Evolutionary conservation across 2,329 filamentous ascomycete species (phyloP), one percentile per base, ranked within the genome.

Genomic region (Diaporthe citrichinensis): DNA sequence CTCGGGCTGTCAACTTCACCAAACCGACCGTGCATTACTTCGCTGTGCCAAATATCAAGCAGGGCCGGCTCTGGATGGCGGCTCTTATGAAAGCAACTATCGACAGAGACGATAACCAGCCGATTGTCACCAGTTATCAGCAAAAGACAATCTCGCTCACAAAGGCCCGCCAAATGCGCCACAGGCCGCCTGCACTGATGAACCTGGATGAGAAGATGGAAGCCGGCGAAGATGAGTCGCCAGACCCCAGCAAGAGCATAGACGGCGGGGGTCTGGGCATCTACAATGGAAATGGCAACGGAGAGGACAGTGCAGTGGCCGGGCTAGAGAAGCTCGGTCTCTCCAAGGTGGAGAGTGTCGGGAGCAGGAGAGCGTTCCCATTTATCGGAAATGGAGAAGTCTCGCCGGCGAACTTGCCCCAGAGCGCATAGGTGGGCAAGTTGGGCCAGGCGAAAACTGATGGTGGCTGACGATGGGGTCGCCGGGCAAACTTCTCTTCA

Each of bases 41-140:
- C 84, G 97, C 97, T 7, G 95, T 98, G 31, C 96, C 97, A 71
- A 98, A 94, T 80, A 87, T 98, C 75, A 92, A 95, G 80, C 92
- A 97, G 81, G 97, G 97, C 23, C 92, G 97, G 17, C 87, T 97
- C 55, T 99, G 97, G 97, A 99, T 99, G 97, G 97, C 95, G 6
- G 97, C 97, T 8, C 87, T 99, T 71, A 98, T 99, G 95, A 99
- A 99, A 86, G 97, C 97, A 15, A 99, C 97, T 1, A 99, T 99
- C 80, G 96, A 98, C 82, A 93, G 96, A 76, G 97, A 99, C 79
- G 92, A 94, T 80, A 90, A 90, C 5, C 90, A 94, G 77, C 91
- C 93, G 14, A 93, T 98, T 76, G 95, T 95, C 28, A 97, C 94
- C 4, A 98, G 95, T 4, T 98, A 98, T 85, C 96, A 98, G 82